These are phyloP conservation scores for Fomitopsis schrenkii DNA, from an alignment of 1,284 basidiomycete genomes.

Conservation along the genomic window DNA sequence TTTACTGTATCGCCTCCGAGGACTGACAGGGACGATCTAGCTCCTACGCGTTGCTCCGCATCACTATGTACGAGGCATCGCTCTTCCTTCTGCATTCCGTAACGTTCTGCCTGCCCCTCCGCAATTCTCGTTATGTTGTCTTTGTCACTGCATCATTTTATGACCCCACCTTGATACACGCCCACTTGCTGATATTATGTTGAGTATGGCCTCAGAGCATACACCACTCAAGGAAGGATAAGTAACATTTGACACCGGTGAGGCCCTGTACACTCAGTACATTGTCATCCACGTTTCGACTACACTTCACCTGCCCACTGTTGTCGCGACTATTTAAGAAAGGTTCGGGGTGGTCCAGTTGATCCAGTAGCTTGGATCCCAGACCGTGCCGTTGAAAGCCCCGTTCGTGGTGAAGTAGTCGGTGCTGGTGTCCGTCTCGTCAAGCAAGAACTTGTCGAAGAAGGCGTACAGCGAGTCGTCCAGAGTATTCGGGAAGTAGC, in stretches of 20 bases:
- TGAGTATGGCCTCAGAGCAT: too few relatives aligned
- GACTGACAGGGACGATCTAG: not conserved
- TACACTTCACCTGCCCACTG: too few relatives aligned
- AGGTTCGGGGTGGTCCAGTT: conserved; percentile 40
- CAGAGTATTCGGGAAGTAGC: conserved; percentile 42
- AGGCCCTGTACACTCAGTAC: too few relatives aligned
- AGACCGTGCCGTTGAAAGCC: conserved; percentile 35
- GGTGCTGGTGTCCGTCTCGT: conserved; percentile 37
- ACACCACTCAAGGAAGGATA: too few relatives aligned
- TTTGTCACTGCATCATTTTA: not conserved
- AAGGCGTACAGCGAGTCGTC: conserved; percentile 42
- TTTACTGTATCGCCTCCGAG: not conserved
- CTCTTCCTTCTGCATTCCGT: too few relatives aligned
- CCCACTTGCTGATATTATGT: too few relatives aligned
- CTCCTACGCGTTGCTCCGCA: too few relatives aligned
- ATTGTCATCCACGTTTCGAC: too few relatives aligned
- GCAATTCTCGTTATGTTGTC: not conserved
- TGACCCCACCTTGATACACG: not conserved
- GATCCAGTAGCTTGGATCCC: conserved; percentile 39
- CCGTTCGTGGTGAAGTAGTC: conserved; percentile 42
- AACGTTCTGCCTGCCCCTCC: too few relatives aligned
- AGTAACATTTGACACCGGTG: too few relatives aligned
- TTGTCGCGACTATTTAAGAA: not conserved
- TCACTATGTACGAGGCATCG: not conserved
- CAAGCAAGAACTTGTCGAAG: conserved; percentile 48